These are phyloP conservation scores for Sorghum bicolor DNA, from an alignment of 176 grass and related monocot genomes.

Conservation along the genomic window Sorghum_bicolor_NCBIv3 NC_012873.2:4819001-4819500, in stretches of 20 bases:
- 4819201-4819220: neutral
- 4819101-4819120: neutral
- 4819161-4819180: neutral
- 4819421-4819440: too few relatives aligned
- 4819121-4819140: neutral
- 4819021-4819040: neutral
- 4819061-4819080: conserved; percentile 11
- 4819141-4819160: neutral
- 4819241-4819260: neutral
- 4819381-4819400: too few relatives aligned
- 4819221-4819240: neutral
- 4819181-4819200: neutral
- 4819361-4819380: neutral
- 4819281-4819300: neutral
- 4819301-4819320: neutral
- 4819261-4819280: neutral
- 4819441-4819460: too few relatives aligned
- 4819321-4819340: neutral
- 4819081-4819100: neutral
- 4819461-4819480: too few relatives aligned
- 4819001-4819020: neutral
- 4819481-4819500: too few relatives aligned
- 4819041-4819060: conserved; percentile 7
- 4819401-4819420: too few relatives aligned
- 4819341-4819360: neutral